A percentile compares a stretch with the other conserved stretches of the same genome.
Conservation (phyloP, 2,329 filamentous ascomycete genomes). For the Fusarium proliferatum region DNA sequence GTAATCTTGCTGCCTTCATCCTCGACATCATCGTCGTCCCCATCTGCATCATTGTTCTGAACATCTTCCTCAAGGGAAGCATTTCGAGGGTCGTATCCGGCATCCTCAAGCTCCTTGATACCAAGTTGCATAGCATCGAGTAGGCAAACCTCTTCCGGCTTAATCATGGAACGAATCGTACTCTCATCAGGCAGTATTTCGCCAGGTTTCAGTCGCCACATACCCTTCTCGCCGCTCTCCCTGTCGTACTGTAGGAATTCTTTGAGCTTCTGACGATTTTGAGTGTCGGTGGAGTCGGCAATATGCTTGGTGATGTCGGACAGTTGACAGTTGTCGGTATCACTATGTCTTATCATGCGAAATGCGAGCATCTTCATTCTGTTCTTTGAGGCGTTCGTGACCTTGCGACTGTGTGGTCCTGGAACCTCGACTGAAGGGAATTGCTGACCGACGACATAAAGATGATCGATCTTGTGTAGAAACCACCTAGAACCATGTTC, state of each 20-base stretch:
- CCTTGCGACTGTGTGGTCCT: conserved; percentile 91
- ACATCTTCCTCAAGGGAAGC: conserved; percentile 72
- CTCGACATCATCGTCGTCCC: conserved; percentile 62
- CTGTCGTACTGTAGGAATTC: conserved; percentile 95
- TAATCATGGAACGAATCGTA: conserved; percentile 86
- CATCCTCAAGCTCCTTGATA: conserved; percentile 88
- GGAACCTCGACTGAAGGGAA: conserved; percentile 94
- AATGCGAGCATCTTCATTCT: conserved; percentile 96
- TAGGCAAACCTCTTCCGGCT: conserved; percentile 93
- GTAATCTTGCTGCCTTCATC: conserved; percentile 55
- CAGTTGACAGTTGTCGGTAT: conserved; percentile 75
- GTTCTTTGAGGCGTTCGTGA: conserved; percentile 97
- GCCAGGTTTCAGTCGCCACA: conserved; percentile 80
- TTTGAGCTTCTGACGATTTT: conserved; percentile 96
- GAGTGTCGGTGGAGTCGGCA: conserved; percentile 91
- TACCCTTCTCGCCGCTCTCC: conserved; percentile 74
- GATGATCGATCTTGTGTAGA: conserved; percentile 88
- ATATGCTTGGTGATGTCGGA: conserved; percentile 93
- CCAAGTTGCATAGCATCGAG: conserved; percentile 98
- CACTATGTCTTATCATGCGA: conserved; percentile 83
- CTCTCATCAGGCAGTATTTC: conserved; percentile 84
- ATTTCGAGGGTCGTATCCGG: conserved; percentile 80
- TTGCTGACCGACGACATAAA: conserved; percentile 91
- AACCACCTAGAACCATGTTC: conserved; percentile 82
- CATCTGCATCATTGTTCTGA: conserved; percentile 72